Percentiles rank a stretch among this genome's conserved stretches.
Conservation (phyloP, 805 yeast genomes). For the Metschnikowia picachoensis region DNA sequence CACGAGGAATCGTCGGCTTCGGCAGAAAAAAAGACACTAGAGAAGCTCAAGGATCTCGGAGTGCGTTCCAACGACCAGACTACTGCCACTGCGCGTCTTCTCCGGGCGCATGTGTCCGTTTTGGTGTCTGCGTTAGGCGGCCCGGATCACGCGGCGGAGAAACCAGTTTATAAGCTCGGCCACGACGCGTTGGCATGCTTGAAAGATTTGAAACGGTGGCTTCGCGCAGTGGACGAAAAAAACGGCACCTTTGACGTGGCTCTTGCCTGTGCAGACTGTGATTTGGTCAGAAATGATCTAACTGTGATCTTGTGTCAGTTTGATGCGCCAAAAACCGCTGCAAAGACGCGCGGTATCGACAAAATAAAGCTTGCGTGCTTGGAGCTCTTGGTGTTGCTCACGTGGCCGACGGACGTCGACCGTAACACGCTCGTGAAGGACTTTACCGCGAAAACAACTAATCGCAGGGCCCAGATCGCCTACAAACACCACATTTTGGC, state of each 20-base stretch:
- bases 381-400: constrained; percentile 76
- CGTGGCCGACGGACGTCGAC: constrained; percentile 78
- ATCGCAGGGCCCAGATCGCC: constrained; percentile 45
- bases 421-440: constrained; percentile 41
- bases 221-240: constrained; percentile 75
- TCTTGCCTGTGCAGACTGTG: constrained; percentile 77
- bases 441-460: constrained; percentile 57
- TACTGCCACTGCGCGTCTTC: constrained; percentile 35
- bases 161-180: constrained; percentile 70
- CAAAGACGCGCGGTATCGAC: constrained; percentile 34
- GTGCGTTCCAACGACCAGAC: constrained; percentile 29
- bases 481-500: constrained; percentile 69
- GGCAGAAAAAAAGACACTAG: background rate
- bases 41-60: constrained; percentile 17
- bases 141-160: constrained; percentile 58
- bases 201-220: constrained; percentile 85
- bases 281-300: constrained; percentile 69
- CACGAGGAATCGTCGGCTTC: too few relatives aligned
- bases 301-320: constrained; percentile 70
- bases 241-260: constrained; percentile 76
- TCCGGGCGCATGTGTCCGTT: constrained; percentile 72
- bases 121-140: constrained; percentile 92
- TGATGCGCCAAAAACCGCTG: constrained; percentile 43
- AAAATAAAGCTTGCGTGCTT: constrained; percentile 67
- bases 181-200: constrained; percentile 85